Base-by-base conservation (phyloP, 2,329 filamentous ascomycete species). In the Elsinoe australis region DNA sequence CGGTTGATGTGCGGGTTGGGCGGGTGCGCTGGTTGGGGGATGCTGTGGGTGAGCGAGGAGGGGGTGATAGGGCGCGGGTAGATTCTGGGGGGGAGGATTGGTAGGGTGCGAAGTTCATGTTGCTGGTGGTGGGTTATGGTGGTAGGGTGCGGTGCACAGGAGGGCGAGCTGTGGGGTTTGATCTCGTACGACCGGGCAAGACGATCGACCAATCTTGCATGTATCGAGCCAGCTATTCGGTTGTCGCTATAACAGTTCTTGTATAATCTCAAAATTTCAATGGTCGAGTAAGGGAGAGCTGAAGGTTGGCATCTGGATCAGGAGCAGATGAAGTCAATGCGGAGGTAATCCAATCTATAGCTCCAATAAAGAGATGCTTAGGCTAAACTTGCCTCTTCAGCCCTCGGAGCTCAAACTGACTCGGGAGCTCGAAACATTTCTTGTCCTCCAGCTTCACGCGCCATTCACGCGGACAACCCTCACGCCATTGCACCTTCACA, bases 51-150 rank as follows among this genome's bases (percentile, higher is more conserved):
- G 71, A 81, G 77, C 76, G 21, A 49, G 64, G 69, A 8, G 81
- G 76, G 46, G 88, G 87, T 15, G 87, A 94, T 63, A 88, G 76
- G 46, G 84, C 80, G 60, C 90, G 86, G 56, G 81, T 79, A 58
- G 83, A 76, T 70, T 96, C 89, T 7, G 92, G 92, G 12, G 85
- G 84, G 41, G 84, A 84, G 66, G 90, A 90, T 72, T 96, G 92
- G 70, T 96, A 98, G 29, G 92, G 92, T 36, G 92, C 92, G 65
- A 96, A 98, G 71, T 95, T 86, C 85, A 92, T 92, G 49, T 58
- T 70, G 55, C 59, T 60, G 34, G 29, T 55, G 19, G 24, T n/a
- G n/a, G n/a, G n/a, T n/a, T 29, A 9, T 33, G 14, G 4, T 4
- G 3, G 5, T 36, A 10, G 34, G 15, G 12, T 24, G 24, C 9